Evolutionary conservation across 2,329 filamentous ascomycete species (phyloP).

Genomic region (Aspergillus nomiae): DNA sequence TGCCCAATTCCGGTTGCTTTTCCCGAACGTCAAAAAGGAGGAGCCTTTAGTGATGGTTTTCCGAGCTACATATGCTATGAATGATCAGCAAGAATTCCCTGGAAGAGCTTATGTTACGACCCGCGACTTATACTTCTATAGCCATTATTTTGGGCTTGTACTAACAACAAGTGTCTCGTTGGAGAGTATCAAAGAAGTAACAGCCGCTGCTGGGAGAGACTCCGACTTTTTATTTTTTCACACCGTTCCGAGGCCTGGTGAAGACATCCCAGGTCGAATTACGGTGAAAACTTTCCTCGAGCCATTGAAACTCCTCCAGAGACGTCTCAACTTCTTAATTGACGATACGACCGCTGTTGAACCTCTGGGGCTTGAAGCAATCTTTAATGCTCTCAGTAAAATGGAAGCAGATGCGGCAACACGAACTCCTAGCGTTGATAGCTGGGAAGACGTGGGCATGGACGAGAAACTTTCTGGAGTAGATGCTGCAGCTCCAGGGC

Average conservation of each 20-base stretch:
- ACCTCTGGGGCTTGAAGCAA: slow-evolving; percentile 66
- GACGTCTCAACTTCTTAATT: slow-evolving; percentile 81
- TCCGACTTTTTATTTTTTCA: slow-evolving; percentile 93
- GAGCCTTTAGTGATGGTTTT: slow-evolving; percentile 92
- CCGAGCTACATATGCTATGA: slow-evolving; percentile 82
- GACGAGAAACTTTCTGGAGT: slow-evolving; percentile 58
- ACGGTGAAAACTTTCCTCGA: slow-evolving; percentile 94
- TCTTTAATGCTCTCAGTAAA: slow-evolving; percentile 71
- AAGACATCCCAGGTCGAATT: slow-evolving; percentile 68
- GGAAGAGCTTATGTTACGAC: slow-evolving; percentile 86
- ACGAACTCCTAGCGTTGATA: slow-evolving; percentile 75
- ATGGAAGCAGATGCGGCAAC: slow-evolving; percentile 66
- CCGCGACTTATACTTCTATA: slow-evolving; percentile 92
- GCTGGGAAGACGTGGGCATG: slow-evolving; percentile 82
- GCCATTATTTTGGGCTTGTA: slow-evolving; percentile 88
- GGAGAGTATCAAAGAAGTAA: slow-evolving; percentile 81
- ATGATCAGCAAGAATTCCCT: slow-evolving; percentile 74
- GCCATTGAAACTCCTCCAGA: slow-evolving; percentile 77
- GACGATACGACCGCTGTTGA: slow-evolving; percentile 75
- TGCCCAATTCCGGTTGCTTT: slow-evolving; percentile 88
- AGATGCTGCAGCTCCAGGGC: slow-evolving; percentile 38
- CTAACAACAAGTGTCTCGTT: slow-evolving; percentile 78
- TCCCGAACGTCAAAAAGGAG: slow-evolving; percentile 73
- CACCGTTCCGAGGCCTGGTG: slow-evolving; percentile 64
- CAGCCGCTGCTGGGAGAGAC: slow-evolving; percentile 82